Conservation (phyloP, 2,329 filamentous ascomycete species). For the Drechslera avenae region DNA sequence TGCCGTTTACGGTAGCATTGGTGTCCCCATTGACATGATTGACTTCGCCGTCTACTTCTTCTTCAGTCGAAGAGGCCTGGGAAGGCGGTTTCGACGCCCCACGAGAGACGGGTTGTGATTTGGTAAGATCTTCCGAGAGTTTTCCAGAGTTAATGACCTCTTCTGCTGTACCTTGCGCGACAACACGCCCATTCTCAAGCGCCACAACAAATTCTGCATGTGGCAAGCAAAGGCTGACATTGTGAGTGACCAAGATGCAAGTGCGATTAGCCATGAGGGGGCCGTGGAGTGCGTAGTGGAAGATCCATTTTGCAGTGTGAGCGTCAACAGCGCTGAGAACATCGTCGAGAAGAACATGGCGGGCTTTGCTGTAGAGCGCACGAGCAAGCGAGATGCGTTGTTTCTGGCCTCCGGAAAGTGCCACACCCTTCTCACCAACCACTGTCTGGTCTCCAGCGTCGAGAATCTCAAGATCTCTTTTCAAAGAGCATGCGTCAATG, state of each 20-base stretch:
- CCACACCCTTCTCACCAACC: slow-evolving; percentile 96
- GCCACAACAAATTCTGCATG: slow-evolving; percentile 80
- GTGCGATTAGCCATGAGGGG: slow-evolving; percentile 87
- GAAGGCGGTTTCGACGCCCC: slow-evolving; percentile 76
- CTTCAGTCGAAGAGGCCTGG: slow-evolving; percentile 74
- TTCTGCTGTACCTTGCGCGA: slow-evolving; percentile 74
- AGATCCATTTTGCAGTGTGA: slow-evolving; percentile 98
- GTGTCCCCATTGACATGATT: slow-evolving; percentile 56
- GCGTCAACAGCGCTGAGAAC: slow-evolving; percentile 96
- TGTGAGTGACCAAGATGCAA: slow-evolving; percentile 95
- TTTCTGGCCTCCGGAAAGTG: slow-evolving; percentile 94
- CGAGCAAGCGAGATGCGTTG: slow-evolving; percentile 96
- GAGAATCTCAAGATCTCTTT: slow-evolving; percentile 89
- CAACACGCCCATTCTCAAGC: slow-evolving; percentile 83
- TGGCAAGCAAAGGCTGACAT: slow-evolving; percentile 84
- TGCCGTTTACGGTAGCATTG: slow-evolving; percentile 54
- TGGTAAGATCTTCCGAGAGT: slow-evolving; percentile 82
- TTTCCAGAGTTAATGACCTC: slow-evolving; percentile 86
- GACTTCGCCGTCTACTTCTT: slow-evolving; percentile 47
- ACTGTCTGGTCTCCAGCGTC: slow-evolving; percentile 91
- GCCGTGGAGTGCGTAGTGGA: slow-evolving; percentile 87
- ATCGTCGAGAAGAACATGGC: slow-evolving; percentile 89
- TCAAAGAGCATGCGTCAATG: slow-evolving; percentile 85
- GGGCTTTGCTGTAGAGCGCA: slow-evolving; percentile 93
- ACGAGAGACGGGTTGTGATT: slow-evolving; percentile 72